Evolutionary conservation across 768 basidiomycete genomes (phyloP), one percentile per base, ranked within the genome.

Genomic region (Auriscalpium orientale): DNA sequence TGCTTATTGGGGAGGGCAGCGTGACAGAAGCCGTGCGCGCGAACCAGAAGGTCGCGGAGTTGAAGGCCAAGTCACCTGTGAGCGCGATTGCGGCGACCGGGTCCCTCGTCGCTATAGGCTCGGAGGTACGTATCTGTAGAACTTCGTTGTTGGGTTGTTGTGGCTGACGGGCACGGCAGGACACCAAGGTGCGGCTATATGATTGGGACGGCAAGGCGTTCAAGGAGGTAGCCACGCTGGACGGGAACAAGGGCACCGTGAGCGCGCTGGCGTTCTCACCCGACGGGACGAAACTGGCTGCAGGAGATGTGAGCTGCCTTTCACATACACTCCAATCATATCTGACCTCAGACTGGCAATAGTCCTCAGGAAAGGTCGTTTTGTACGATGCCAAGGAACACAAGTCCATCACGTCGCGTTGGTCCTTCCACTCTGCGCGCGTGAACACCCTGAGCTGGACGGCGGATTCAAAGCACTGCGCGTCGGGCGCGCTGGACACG

Each of bases 401-500:
- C 59, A 82, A 81, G 76, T 62, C 79, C 60, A 73, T 87, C 57
- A 87, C 86, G 40, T 77, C 84, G 3, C 82, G 84, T 55, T 98
- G 95, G 95, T 80, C 88, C 8, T 83, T 85, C 74, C 95, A 98
- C 72, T 77, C 85, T 9, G 90, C 83, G 0, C 84, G 91, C 33
- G 80, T 98, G 58, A 80, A 85, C 62, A 82, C 89, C 10, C 76
- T 98, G 16, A 73, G 81, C 1, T 94, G 89, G 84, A 83, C 88
- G 8, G 62, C 80, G 7, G 84, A 89, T 65, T 84, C 85, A 8
- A 76, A 77, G 58, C 84, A 94, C 65, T 80, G 89, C 59, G 94
- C 85, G 11, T 93, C 92, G 4, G 93, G 87, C 11, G 91, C 92
- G 18, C 77, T 95, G n/a, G 95, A 98, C 68, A 95, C 94, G 34